A percentile compares a stretch with the other conserved stretches of the same genome.
These are phyloP conservation scores for Termitomyces sp. DNA, from an alignment of 768 basidiomycete genomes.

Conservation along the genomic window DNA sequence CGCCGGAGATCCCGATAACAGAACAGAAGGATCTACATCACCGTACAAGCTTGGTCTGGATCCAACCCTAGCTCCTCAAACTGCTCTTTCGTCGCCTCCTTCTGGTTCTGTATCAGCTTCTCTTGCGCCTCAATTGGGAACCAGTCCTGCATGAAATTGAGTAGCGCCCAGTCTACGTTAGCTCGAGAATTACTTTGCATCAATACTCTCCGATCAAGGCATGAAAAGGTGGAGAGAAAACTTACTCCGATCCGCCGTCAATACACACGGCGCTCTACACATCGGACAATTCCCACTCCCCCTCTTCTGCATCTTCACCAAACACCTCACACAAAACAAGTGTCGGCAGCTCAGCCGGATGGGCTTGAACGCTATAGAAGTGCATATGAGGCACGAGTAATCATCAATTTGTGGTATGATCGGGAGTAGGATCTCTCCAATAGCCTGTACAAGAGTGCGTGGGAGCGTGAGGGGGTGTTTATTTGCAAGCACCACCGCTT, in stretches of 20 bases:
- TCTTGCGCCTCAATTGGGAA: conserved; percentile 79
- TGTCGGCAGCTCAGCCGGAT: conserved; percentile 80
- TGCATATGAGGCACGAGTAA: conserved; percentile 87
- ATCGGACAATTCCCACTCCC: conserved; percentile 76
- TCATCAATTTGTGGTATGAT: conserved; percentile 79
- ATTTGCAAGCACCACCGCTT: conserved; percentile 14
- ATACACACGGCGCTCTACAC: conserved; percentile 75
- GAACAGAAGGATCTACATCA: conserved; percentile 12
- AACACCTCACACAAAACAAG: conserved; percentile 72
- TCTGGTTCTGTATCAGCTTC: conserved; percentile 73
- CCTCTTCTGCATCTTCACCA: conserved; percentile 90
- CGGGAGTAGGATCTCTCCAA: conserved; percentile 80
- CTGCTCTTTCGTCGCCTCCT: conserved; percentile 70
- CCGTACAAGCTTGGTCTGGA: conserved; percentile 35
- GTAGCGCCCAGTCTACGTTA: conserved; percentile 75
- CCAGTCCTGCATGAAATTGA: conserved; percentile 90
- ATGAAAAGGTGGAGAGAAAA: conserved; percentile 7
- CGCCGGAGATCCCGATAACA: background rate
- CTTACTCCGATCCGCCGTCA: conserved; percentile 75
- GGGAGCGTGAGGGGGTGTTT: conserved; percentile 21
- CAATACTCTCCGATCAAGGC: background rate
- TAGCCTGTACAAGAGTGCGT: conserved; percentile 65
- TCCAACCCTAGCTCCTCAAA: conserved; percentile 62
- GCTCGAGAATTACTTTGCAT: conserved; percentile 32
- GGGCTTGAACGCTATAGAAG: conserved; percentile 88